Base-by-base conservation (phyloP, 768 basidiomycete species). In the Pulveroboletus sp. region DNA sequence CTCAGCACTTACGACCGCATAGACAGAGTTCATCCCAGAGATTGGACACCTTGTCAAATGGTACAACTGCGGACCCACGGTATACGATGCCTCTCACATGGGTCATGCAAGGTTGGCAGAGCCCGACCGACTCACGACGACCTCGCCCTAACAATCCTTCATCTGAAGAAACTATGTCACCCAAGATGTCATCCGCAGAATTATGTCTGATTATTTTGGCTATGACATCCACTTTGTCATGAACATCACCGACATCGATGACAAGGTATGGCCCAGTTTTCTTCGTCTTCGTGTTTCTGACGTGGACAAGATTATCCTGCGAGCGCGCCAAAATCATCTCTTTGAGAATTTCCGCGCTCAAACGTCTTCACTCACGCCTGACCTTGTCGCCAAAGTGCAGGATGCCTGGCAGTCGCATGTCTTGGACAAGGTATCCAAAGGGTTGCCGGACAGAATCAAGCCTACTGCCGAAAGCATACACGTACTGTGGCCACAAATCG, bases 11-110 rank as follows among this genome's bases (percentile, higher is more conserved):
- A 54, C 40, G n/a, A 39, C 39, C 26, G 14, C 44, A 9, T 61
- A 93, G 90, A 85, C 80, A 46, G 84, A 86, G 53, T 93, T 95
- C 59, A 70, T 86, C 33, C 83, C 92, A 6, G 74, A 64, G 45
- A 72, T 80, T 54, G 86, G 84, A 0, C 77, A 80, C 2, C 80
- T 80, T 57, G 83, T 95, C n/a, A 93, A 94, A 60, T 98, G 94
- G 94, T 98, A 99, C 67, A 97, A 96, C 67, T 99, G 96, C 63
- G 95, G 96, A 9, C 95, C 96, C 15, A 99, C 96, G 0, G 96
- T 99, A 8, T 99, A 99, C 67, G 96, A 99, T 75, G 83, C 93
- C 11, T 88, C 92, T 37, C 96, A 99, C 68, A 93, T 99, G 90
- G 96, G 96, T 6, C 96, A 99, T 73, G 96, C 96, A 7, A 83